Base-by-base conservation (phyloP, 169 alveolate genomes). In the Eimeria falciformis region DNA sequence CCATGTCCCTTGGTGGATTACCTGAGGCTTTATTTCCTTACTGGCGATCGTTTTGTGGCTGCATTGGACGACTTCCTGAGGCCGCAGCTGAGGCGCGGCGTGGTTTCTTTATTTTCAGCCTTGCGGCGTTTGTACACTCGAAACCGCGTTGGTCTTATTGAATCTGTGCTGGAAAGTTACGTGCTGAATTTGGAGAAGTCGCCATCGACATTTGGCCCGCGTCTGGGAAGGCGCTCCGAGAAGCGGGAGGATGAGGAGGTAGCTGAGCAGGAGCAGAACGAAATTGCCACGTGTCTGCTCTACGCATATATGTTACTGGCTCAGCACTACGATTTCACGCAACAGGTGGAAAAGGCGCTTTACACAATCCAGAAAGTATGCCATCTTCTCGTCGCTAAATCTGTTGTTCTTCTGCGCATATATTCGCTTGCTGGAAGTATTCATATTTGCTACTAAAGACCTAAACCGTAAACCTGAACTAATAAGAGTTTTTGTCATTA, bases 261-360 rank as follows among this genome's bases (percentile, higher is more conserved):
- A 17, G 79, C 75, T 5, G 5, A 1, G 65, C 66, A 75, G 65
- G 66, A 75, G 0, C 85, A 75, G 65, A 9, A 69, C 25, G 91
- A 86, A 40, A 43, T 86, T 46, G 73, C 87, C 53, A 50, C 45
- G 55, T 69, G 66, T 17, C 87, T 71, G 2, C 87, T 87, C 56
- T 87, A 71, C 86, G 25, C 92, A 7, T 87, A 50, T 45, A 69
- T 71, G 92, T 77, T 87, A 21, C 62, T 87, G 62, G 92, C 95
- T 3, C 95, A 94, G 68, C 95, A 94, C 78, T 82, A 86, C 82
- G 95, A 94, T 62, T 90, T 86, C 62, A 86, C 86, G 78, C 93
- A 92, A 1, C 12, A 58, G 53, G 33, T 92, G 5, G 66, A 86
- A 2, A 66, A 94, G 56, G 95, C 95, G 1, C 78, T 94, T 2